Base-by-base conservation (phyloP, 768 basidiomycete species). In the Fistulinella prunicolor region DNA sequence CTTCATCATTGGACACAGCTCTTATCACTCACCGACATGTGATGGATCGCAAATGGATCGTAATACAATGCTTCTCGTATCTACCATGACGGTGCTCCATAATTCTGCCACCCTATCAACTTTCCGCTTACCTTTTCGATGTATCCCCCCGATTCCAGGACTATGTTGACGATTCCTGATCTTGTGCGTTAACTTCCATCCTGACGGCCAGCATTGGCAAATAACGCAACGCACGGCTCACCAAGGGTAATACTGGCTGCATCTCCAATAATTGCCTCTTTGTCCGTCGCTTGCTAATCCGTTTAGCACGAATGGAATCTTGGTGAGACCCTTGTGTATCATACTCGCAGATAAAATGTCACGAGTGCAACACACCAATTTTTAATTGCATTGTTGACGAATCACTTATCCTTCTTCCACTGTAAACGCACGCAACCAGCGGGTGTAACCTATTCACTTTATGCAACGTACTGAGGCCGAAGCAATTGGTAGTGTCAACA, bases 381-480 rank as follows among this genome's bases (percentile, higher is more conserved):
- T n/a, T 79, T 83, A 60, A 92, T 83, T n/a, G 65, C 61, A 3
- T 78, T 73, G 59, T 90, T 86, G 50, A 86, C 68, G 9, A 86
- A 73, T 26, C 67, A 59, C 0, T 78, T 89, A 49, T 90, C 85
- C 65, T 85, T 86, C 77, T 89, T 92, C 86, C 87, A 91, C 61
- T 89, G 89, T 19, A 98, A 88, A 54, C 92, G 82, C 50, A 99
- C 91, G 21, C 95, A 80, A 9, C 95, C 95, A 0, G 80, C 10
- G 95, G 95, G 61, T 99, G 95, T 22, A 80, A 74, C 68, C 94
- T 97, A 60, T 81, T 79, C 30, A 91, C 89, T 73, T 98, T 94
- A 57, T 94, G 91, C 5, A 96, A 75, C 2, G 85, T 81, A 10
- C 84, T 80, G 8, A 97, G 72, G 2, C 93, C 87, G 13, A 98